A percentile compares a stretch with the other conserved stretches of the same genome.
These are phyloP conservation scores for Zygoascus flipseniorum DNA, from an alignment of 805 yeast genomes.

Conservation along the genomic window DNA sequence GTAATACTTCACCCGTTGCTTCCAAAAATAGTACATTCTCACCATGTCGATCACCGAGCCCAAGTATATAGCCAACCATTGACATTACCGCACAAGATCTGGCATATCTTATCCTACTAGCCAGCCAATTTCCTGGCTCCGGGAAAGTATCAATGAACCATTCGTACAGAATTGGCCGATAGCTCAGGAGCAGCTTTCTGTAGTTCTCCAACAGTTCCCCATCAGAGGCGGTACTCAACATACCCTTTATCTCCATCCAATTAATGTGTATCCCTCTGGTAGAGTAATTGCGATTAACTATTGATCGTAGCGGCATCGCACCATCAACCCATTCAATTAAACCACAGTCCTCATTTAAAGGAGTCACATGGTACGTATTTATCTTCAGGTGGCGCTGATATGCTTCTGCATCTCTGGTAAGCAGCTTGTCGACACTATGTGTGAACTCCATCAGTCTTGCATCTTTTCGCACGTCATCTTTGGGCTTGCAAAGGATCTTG, in stretches of 20 bases:
- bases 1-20: constrained; percentile 70
- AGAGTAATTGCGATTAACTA: constrained; percentile 39
- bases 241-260: constrained; percentile 20
- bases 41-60: constrained; percentile 94
- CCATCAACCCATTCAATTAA: constrained; percentile 84
- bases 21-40: constrained; percentile 77
- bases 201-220: constrained; percentile 33
- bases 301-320: constrained; percentile 61
- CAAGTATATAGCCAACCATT: constrained; percentile 87
- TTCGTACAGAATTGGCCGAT: constrained; percentile 51
- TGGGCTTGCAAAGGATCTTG: constrained; percentile 69
- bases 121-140: constrained; percentile 83
- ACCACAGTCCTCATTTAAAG: constrained; percentile 79
- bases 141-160: constrained; percentile 90
- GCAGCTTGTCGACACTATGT: constrained; percentile 68
- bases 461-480: constrained; percentile 92
- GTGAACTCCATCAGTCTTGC: constrained; percentile 91
- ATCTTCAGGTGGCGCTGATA: constrained; percentile 63
- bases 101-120: constrained; percentile 63
- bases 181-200: constrained; percentile 26
- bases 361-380: constrained; percentile 79
- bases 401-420: constrained; percentile 61
- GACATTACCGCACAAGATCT: constrained; percentile 93
- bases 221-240: constrained; percentile 22
- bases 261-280: constrained; percentile 32